phyloP scores from a whole-genome alignment of 176 grass and related monocot species.

The Cymbopogon citratus region DNA sequence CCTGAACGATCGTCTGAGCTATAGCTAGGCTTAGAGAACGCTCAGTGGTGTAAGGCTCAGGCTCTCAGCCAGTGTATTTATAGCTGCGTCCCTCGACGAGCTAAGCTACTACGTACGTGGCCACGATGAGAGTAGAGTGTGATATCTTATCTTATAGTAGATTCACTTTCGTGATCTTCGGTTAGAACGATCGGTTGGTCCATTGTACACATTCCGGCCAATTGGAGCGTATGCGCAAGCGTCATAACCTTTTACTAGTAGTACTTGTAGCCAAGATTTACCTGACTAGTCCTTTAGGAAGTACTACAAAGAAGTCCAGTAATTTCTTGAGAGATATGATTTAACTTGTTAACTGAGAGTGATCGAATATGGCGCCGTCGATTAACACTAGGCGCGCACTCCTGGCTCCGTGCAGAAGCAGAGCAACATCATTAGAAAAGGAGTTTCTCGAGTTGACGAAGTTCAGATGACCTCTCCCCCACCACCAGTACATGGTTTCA shows the following conservation, averaged over 20 bases:
- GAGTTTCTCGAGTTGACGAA: background rate
- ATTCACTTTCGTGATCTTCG: slow-evolving; percentile 16
- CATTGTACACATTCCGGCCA: background rate
- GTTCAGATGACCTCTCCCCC: background rate
- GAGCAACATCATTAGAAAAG: background rate
- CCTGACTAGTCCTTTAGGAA: background rate
- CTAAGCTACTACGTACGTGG: background rate
- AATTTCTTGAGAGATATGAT: no score
- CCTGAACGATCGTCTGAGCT: background rate
- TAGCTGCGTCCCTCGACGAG: background rate
- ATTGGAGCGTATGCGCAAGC: background rate
- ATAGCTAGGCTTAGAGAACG: background rate
- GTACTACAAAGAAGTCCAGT: background rate
- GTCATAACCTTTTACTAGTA: background rate
- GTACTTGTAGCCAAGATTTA: background rate
- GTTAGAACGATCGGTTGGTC: background rate
- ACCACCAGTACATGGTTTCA: background rate
- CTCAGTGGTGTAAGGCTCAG: background rate
- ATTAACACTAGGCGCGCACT: background rate
- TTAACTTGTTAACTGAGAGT: no score
- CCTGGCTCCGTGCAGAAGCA: background rate
- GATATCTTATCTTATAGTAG: background rate
- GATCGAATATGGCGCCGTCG: no score
- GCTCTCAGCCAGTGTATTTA: background rate
- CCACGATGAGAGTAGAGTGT: no score